Base-by-base conservation (phyloP, 2,329 filamentous ascomycete species). In the Neocatenulostroma microsporum region DNA sequence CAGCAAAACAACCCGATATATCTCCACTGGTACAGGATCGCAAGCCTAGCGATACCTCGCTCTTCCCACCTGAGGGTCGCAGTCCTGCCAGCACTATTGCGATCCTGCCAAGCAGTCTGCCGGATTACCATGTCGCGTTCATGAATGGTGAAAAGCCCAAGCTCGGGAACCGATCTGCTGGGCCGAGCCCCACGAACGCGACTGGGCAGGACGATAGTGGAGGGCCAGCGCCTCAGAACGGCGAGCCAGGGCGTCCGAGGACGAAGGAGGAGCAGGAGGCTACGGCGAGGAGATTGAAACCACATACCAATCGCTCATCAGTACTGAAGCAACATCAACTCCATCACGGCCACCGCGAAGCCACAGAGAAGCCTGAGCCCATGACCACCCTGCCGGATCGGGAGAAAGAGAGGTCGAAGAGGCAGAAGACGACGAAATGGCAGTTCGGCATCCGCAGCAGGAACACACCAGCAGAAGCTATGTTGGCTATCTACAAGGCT, bases 401-500 rank as follows among this genome's bases (percentile, higher is more conserved):
- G n/a, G 49, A 57, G 13, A 56, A 45, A 41, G 40, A 34, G 30
- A n/a, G n/a, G n/a, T 31, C 34, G 17, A 55, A 54, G 34, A 42
- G 45, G 30, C 60, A 69, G 3, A 86, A 84, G 66, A 83, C 83
- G 1, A 84, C 88, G 12, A 85, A 89, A 48, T 98, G 91, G 91
- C 91, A 98, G 59, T 98, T 98, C 57, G 91, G 91, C 39, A 98
- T 98, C 44, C 78, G 91, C 24, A 94, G 86, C 30, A 79, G 91
- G 32, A 98, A 96, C 55, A 83, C 86, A 38, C 91, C 91, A 0
- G 86, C 88, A 53, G 91, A 98, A 61, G 91, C 91, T 0, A 82
- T 98, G 61, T 69, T 94, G 18, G 95, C 89, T 54, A 91, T 98
- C 38, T 95, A 95, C 69, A 87, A 89, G 59, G 88, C 91, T 1